Evolutionary conservation across 768 basidiomycete genomes (phyloP), one percentile per base, ranked within the genome.

Genomic region (Lanmaoa rubissima): DNA sequence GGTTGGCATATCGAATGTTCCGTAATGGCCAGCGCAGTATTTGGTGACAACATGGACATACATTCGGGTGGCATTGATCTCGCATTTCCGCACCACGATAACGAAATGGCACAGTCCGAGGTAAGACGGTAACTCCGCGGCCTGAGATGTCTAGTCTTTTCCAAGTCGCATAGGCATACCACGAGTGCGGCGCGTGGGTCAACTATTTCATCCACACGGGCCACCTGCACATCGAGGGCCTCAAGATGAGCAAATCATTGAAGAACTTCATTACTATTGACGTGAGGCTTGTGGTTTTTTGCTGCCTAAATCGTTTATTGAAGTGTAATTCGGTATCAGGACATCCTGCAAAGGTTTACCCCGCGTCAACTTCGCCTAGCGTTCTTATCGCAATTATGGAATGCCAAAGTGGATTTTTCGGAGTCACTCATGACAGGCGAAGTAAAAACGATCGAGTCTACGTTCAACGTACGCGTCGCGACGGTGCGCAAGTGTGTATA

Each of bases 1-100:
- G 96, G 96, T 16, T 99, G 96, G 96, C 96, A 99, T 71, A 98
- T 99, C 56, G 96, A 99, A 71, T 99, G 96, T 74, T 95, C 92
- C 4, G 96, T 97, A 35, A 99, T 99, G 96, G 95, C 95, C 17
- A 90, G 85, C 61, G 94, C 88, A 34, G 78, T 98, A 41, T 61
- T 55, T 42, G 58, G 67, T 19, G 51, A 63, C 28, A 88, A 86
- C 55, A 91, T 99, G 86, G 97, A 98, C 72, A 94, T 99, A 59
- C 97, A 99, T 71, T 97, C 94, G 9, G 97, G 97, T 49, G 97
- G 97, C 5, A 87, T 92, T 40, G 97, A 99, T 75, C 79, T 99
- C 48, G 90, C 93, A n/a, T 99, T 99, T 75, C 97, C 97, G 6
- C 97, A 99, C 75, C 97, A 99, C 69, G 96, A 98, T 71, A 99